Evolutionary conservation across 768 basidiomycete genomes (phyloP).

Genomic region (Podaxis sp.): DNA sequence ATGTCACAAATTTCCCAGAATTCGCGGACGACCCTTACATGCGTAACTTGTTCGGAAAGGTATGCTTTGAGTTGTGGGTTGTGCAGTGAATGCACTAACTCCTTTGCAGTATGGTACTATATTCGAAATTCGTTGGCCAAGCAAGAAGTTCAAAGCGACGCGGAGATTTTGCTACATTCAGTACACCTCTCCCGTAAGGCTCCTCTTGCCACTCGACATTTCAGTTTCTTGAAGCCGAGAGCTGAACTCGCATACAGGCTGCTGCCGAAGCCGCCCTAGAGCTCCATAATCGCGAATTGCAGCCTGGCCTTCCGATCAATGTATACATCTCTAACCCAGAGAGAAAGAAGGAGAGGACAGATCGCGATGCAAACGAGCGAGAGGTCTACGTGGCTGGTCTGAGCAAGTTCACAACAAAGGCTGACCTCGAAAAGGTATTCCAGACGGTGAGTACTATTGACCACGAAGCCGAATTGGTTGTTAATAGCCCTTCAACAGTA

Average conservation of each 20-base stretch:
- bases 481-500: conserved; percentile 48
- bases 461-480: background rate
- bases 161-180: conserved; percentile 95
- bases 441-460: conserved; percentile 51
- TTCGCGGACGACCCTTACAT: conserved; percentile 75
- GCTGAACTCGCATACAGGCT: conserved; percentile 33
- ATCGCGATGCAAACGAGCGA: conserved; percentile 78
- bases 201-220: background rate
- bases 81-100: background rate
- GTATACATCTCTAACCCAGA: conserved; percentile 91
- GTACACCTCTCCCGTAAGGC: conserved; percentile 76
- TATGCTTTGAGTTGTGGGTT: conserved; percentile 31
- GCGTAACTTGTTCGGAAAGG: conserved; percentile 76
- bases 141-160: conserved; percentile 91
- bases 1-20: conserved; percentile 95
- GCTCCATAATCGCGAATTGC: conserved; percentile 75
- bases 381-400: conserved; percentile 90
- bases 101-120: conserved; percentile 78
- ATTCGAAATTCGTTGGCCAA: conserved; percentile 97
- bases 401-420: conserved; percentile 72
- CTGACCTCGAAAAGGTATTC: conserved; percentile 80
- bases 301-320: conserved; percentile 63
- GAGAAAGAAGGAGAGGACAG: conserved; percentile 86
- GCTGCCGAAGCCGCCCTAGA: conserved; percentile 78
- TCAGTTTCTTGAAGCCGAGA: background rate